Evolutionary conservation across 2,329 filamentous ascomycete genomes (phyloP).

Genomic region (Colletotrichum sp.): DNA sequence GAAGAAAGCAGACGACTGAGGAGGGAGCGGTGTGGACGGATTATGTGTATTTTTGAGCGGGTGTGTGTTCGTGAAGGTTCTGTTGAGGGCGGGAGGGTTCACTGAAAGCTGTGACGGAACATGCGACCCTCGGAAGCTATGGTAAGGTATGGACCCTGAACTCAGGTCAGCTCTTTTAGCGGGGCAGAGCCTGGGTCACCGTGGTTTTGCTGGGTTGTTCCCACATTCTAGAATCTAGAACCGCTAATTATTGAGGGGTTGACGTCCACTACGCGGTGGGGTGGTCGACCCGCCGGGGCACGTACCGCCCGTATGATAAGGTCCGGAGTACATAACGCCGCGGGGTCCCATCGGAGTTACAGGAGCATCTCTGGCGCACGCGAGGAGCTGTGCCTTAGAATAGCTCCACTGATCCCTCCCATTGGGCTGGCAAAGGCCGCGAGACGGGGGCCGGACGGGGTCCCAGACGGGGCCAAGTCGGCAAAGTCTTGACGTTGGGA

Average conservation of each 20-base stretch:
- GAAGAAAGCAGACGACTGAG: neutral
- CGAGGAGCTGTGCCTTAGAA: neutral
- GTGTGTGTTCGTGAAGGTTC: conserved; percentile 4
- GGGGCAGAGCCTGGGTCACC: neutral
- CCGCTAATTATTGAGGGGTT: conserved; percentile 18
- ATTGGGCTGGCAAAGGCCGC: neutral
- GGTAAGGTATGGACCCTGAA: conserved; percentile 23
- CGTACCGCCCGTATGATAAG: conserved; percentile 16
- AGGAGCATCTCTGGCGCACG: neutral
- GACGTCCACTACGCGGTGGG: neutral
- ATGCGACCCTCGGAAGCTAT: conserved; percentile 20
- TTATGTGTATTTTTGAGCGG: neutral
- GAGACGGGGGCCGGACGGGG: neutral
- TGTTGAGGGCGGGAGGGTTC: conserved; percentile 12
- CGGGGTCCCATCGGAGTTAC: neutral
- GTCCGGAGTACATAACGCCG: conserved; percentile 14
- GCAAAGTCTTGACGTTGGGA: conserved; percentile 6
- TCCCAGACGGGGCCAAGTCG: neutral
- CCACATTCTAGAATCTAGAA: conserved; percentile 22
- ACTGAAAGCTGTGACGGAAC: conserved; percentile 7
- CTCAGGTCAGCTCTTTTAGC: conserved; percentile 14
- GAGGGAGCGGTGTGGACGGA: neutral
- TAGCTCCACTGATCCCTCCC: conserved; percentile 5
- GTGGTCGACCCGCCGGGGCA: conserved; percentile 4
- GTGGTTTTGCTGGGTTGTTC: conserved; percentile 1